Conservation (phyloP, 371 early-diverging fungal species). For the Mortierella sp. region DNA sequence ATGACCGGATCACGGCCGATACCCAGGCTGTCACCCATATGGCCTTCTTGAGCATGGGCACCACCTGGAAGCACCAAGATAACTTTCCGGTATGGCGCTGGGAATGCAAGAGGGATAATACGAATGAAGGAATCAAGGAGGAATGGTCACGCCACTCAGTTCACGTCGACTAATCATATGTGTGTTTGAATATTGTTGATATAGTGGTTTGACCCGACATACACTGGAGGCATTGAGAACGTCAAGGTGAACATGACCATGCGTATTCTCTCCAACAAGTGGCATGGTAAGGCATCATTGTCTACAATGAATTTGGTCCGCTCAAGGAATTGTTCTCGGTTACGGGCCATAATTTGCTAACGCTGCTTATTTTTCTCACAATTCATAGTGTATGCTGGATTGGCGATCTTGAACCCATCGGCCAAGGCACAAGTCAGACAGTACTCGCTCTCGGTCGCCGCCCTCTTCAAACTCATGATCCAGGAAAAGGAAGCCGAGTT, state of each 20-base stretch:
- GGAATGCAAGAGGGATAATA: neutral
- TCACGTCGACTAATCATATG: neutral
- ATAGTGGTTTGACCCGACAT: constrained; percentile 89
- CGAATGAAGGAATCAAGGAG: neutral
- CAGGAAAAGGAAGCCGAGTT: constrained; percentile 89
- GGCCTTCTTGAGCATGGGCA: constrained; percentile 95
- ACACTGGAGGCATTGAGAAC: constrained; percentile 95
- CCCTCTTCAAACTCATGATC: constrained; percentile 94
- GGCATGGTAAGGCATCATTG: constrained; percentile 77
- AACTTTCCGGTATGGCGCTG: constrained; percentile 79
- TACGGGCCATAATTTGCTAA: neutral
- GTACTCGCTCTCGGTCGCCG: constrained; percentile 89
- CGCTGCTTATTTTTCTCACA: neutral
- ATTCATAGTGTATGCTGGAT: constrained; percentile 63
- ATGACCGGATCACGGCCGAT: constrained; percentile 96
- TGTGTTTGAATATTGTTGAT: neutral
- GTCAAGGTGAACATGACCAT: constrained; percentile 94
- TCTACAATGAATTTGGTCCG: neutral
- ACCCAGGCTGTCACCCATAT: constrained; percentile 98
- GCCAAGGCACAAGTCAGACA: constrained; percentile 89
- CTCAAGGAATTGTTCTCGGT: neutral
- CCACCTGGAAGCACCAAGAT: constrained; percentile 89
- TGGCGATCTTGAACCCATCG: constrained; percentile 94
- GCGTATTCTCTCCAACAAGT: constrained; percentile 94
- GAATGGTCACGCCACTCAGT: too few relatives aligned